phyloP scores from a whole-genome alignment of 1,139 yeast genomes.

The Pneumocystis murina region DNA sequence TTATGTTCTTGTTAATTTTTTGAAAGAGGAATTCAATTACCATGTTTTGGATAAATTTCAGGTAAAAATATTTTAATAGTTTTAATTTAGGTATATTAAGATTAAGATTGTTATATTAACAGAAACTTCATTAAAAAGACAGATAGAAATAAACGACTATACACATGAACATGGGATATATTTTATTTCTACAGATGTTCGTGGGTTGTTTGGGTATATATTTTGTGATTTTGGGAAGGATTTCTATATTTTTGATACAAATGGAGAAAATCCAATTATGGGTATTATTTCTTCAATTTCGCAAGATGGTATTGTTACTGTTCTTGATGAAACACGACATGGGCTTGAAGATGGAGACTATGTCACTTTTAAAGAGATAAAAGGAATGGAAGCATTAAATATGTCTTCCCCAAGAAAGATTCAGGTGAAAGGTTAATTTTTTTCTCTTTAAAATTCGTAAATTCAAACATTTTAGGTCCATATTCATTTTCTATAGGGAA shows the following conservation, averaged over 20 bases:
- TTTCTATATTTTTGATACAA: constrained; percentile 67
- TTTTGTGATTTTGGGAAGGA: constrained; percentile 81
- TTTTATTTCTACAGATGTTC: constrained; percentile 64
- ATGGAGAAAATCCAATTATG: constrained; percentile 79
- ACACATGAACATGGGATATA: constrained; percentile 64
- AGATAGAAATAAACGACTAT: constrained; percentile 55
- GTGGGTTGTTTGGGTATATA: constrained; percentile 77
- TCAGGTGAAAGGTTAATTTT: constrained; percentile 37
- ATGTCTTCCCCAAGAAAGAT: constrained; percentile 41
- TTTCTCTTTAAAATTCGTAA: not conserved
- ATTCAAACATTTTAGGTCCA: constrained; percentile 41
- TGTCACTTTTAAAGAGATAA: constrained; percentile 77
- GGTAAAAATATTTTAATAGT: constrained; percentile 19
- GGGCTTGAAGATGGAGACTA: constrained; percentile 85
- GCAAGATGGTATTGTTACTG: constrained; percentile 77
- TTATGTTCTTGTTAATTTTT: constrained; percentile 75
- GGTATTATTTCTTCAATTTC: constrained; percentile 73
- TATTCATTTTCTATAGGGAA: constrained; percentile 66
- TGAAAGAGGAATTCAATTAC: constrained; percentile 32
- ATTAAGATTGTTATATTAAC: constrained; percentile 52
- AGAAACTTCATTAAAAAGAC: constrained; percentile 58
- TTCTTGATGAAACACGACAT: constrained; percentile 82
- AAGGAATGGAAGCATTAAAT: constrained; percentile 50
- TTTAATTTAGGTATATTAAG: not conserved
- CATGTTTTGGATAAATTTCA: constrained; percentile 45